Percentiles rank a stretch among this genome's conserved stretches.
Evolutionary conservation across 371 early-diverging fungal genomes (phyloP).

Genomic region (Parasitella parasitica): DNA sequence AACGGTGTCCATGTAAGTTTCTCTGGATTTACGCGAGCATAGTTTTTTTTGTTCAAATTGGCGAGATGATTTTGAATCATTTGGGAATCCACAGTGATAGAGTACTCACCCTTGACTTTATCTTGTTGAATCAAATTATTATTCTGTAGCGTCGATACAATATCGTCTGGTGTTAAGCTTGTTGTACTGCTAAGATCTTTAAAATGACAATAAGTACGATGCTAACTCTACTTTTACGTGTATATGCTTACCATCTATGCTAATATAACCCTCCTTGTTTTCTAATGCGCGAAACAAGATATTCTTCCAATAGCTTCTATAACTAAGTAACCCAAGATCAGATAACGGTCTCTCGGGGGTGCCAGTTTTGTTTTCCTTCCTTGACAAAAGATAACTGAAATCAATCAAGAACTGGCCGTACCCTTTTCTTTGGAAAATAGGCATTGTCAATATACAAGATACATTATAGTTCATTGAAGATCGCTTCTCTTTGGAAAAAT

Average conservation of each 20-base stretch:
- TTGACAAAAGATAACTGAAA: conserved; percentile 88
- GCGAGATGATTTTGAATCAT: conserved; percentile 41
- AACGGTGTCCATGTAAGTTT: conserved; percentile 70
- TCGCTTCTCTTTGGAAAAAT: conserved; percentile 89
- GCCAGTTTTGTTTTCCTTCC: conserved; percentile 83
- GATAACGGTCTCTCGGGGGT: conserved; percentile 99
- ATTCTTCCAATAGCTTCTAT: conserved; percentile 80
- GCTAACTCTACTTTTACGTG: conserved; percentile 60
- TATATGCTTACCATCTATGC: conserved; percentile 71
- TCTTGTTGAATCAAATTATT: conserved; percentile 48
- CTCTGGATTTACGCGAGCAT: conserved; percentile 49
- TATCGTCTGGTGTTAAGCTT: conserved; percentile 71
- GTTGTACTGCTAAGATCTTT: conserved; percentile 60
- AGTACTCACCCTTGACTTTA: conserved; percentile 15
- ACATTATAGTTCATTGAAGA: conserved; percentile 89
- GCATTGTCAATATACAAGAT: conserved; percentile 96
- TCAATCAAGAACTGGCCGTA: conserved; percentile 95
- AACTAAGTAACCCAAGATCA: conserved; percentile 94
- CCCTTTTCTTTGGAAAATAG: conserved; percentile 92
- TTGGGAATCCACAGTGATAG: conserved; percentile 30
- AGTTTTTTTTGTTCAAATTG: conserved; percentile 43
- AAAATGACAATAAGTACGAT: neutral
- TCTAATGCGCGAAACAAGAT: conserved; percentile 66
- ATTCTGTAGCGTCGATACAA: conserved; percentile 68
- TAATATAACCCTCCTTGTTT: conserved; percentile 93